These are phyloP conservation scores for Aegilops speltoides DNA, from an alignment of 176 grass and related monocot genomes.

Conservation along the genomic window DNA sequence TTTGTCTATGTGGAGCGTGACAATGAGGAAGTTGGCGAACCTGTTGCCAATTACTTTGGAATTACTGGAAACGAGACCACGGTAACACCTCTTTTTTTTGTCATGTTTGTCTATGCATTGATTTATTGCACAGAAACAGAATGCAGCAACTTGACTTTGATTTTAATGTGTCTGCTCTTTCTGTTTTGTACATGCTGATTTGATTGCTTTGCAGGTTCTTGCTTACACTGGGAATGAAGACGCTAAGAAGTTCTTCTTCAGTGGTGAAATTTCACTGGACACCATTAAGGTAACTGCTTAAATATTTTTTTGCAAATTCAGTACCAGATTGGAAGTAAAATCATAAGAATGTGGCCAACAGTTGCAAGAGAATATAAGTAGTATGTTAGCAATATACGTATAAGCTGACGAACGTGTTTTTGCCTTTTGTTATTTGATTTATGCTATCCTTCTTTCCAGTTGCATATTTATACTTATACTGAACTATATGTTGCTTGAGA, in stretches of 20 bases:
- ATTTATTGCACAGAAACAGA: background rate
- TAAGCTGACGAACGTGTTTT: background rate
- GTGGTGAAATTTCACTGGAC: slow-evolving; percentile 57
- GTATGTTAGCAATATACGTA: background rate
- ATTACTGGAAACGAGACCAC: slow-evolving; percentile 68
- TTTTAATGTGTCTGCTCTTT: background rate
- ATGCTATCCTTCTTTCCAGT: background rate
- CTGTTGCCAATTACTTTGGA: slow-evolving; percentile 90
- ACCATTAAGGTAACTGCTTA: slow-evolving; percentile 61
- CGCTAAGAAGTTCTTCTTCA: slow-evolving; percentile 72
- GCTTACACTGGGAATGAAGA: slow-evolving; percentile 96
- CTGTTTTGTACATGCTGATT: background rate
- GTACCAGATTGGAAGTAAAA: background rate
- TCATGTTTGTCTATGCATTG: background rate
- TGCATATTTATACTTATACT: too few relatives aligned
- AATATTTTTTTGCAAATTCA: background rate
- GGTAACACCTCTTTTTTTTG: slow-evolving; percentile 23
- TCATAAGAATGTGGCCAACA: slow-evolving; percentile 1
- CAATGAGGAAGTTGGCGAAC: slow-evolving; percentile 78
- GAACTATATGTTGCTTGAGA: background rate
- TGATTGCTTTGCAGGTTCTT: slow-evolving; percentile 57
- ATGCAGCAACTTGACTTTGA: background rate
- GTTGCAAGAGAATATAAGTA: background rate
- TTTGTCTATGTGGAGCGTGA: slow-evolving; percentile 94
- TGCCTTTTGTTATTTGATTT: background rate